These are phyloP conservation scores for Tylopilus rubrobrunneus DNA, from an alignment of 768 basidiomycete genomes.

Conservation along the genomic window DNA sequence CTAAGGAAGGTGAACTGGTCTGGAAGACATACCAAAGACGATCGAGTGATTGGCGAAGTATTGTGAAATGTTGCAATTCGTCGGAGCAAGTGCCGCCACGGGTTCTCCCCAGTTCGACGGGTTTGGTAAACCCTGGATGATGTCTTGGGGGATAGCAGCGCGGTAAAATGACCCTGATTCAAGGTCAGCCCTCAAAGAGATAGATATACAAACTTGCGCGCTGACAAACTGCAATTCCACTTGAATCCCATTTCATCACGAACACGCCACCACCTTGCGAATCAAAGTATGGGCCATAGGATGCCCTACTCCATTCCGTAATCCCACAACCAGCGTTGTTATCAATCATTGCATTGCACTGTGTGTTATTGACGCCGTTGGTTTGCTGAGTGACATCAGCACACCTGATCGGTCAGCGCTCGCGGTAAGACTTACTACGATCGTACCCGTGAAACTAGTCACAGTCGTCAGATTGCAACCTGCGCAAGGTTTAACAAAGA, in stretches of 20 bases:
- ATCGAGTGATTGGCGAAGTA: slow-evolving; percentile 71
- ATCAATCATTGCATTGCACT: slow-evolving; percentile 51
- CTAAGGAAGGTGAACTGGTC: neutral
- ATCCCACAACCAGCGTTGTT: slow-evolving; percentile 74
- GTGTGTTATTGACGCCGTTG: slow-evolving; percentile 48
- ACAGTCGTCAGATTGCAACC: slow-evolving; percentile 58
- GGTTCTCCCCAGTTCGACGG: slow-evolving; percentile 69
- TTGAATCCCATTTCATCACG: slow-evolving; percentile 85
- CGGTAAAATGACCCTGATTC: slow-evolving; percentile 77
- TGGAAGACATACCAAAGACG: slow-evolving; percentile 56
- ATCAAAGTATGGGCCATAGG: slow-evolving; percentile 82
- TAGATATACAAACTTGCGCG: neutral
- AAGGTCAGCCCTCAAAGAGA: slow-evolving; percentile 4
- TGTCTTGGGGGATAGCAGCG: slow-evolving; percentile 67
- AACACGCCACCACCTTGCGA: slow-evolving; percentile 78
- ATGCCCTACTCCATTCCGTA: slow-evolving; percentile 74
- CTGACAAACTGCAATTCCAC: slow-evolving; percentile 73
- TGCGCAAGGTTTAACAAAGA: slow-evolving; percentile 17
- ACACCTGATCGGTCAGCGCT: neutral
- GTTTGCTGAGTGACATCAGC: slow-evolving; percentile 33
- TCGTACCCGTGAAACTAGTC: slow-evolving; percentile 57
- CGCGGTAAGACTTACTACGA: slow-evolving; percentile 47
- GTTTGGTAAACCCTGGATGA: slow-evolving; percentile 54
- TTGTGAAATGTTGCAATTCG: slow-evolving; percentile 51
- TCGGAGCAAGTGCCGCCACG: slow-evolving; percentile 53